Conservation (phyloP, 306 rosid species). For the Lotus japonicus region DNA sequence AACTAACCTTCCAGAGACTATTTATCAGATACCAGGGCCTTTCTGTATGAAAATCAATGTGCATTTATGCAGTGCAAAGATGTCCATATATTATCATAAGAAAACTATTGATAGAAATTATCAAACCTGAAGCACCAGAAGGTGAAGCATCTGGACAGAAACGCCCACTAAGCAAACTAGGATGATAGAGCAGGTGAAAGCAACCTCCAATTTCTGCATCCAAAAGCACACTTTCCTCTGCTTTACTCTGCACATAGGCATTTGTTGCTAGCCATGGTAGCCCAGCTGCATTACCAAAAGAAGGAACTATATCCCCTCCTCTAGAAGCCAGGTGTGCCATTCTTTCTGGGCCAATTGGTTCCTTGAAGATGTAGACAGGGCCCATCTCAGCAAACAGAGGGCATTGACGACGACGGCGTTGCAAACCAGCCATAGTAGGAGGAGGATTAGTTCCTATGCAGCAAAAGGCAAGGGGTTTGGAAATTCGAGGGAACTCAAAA, state of each 20-base stretch:
- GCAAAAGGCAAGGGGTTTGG: constrained; percentile 94
- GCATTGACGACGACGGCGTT: constrained; percentile 97
- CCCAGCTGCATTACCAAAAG: constrained; percentile 94
- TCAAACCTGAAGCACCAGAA: constrained; percentile 82
- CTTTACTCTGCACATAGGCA: constrained; percentile 54
- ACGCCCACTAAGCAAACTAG: constrained; percentile 88
- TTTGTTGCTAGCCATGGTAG: constrained; percentile 86
- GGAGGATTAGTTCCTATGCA: constrained; percentile 99
- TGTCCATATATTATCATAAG: neutral
- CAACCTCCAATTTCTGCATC: constrained; percentile 90
- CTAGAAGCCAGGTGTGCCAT: constrained; percentile 87
- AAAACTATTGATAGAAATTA: constrained; percentile 6
- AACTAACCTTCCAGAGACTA: constrained; percentile 10
- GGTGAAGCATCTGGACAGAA: constrained; percentile 99
- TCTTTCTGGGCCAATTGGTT: constrained; percentile 86
- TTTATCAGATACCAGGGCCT: constrained; percentile 15
- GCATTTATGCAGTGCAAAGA: constrained; percentile 11
- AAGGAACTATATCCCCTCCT: constrained; percentile 91
- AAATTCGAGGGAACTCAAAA: constrained; percentile 95
- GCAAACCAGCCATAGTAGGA: constrained; percentile 99
- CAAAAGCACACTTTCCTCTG: constrained; percentile 77
- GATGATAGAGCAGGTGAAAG: constrained; percentile 94
- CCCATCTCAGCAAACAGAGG: constrained; percentile 99
- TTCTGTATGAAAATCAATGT: neutral
- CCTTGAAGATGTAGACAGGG: constrained; percentile 92